These are phyloP conservation scores for Aegilops tauschii DNA, from an alignment of 176 grass and related monocot species.

Conservation along the genomic window DNA sequence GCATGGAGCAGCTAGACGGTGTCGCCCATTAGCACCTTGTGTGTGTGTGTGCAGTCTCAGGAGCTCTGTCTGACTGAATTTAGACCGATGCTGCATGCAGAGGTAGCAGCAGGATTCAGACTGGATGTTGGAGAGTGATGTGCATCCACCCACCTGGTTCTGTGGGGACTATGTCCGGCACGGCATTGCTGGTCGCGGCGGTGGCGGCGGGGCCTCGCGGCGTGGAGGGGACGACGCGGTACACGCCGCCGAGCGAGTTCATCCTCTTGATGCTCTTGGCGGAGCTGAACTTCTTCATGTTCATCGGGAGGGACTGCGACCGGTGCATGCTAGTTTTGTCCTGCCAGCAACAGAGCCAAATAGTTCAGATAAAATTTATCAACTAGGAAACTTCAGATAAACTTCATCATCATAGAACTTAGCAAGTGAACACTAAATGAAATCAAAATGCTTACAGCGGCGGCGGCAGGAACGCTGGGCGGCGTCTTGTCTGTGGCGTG, in stretches of 20 bases:
- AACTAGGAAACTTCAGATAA: too few relatives aligned
- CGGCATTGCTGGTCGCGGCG: neutral
- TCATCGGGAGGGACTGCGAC: constrained; percentile 73
- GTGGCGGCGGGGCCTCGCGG: constrained; percentile 1
- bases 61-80: neutral
- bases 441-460: constrained; percentile 29
- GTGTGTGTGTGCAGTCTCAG: neutral
- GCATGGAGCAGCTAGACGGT: constrained; percentile 11
- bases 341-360: constrained; percentile 4
- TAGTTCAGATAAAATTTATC: neutral
- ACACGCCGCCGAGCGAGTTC: constrained; percentile 70
- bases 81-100: neutral
- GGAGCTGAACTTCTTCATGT: constrained; percentile 48
- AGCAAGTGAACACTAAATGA: neutral
- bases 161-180: constrained; percentile 37
- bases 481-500: constrained; percentile 14
- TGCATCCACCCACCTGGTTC: constrained; percentile 44
- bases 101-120: neutral
- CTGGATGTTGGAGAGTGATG: neutral
- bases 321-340: constrained; percentile 56
- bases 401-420: neutral
- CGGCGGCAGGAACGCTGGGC: neutral
- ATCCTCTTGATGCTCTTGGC: constrained; percentile 73
- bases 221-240: constrained; percentile 65
- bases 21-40: neutral